phyloP scores from a whole-genome alignment of 179 eudicot species.

The Kewa caespitosa region DNA sequence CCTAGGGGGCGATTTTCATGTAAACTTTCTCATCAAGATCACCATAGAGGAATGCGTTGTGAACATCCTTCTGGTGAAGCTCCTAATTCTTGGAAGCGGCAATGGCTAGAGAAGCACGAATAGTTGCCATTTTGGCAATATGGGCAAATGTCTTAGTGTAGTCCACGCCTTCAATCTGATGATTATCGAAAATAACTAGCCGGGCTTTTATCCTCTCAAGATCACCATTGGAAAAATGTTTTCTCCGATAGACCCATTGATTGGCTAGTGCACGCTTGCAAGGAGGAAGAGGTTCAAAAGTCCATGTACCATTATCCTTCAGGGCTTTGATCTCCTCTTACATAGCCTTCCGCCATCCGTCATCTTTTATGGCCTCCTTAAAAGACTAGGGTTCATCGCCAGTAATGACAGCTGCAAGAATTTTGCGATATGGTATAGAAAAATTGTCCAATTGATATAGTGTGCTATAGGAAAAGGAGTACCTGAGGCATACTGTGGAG shows the following conservation, averaged over 20 bases:
- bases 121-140: slow-evolving; percentile 6
- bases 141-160: background rate
- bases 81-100: slow-evolving; percentile 12
- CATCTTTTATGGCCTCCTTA: background rate
- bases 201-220: background rate
- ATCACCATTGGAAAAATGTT: background rate
- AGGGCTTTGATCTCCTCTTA: background rate
- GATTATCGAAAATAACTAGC: background rate
- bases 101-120: background rate
- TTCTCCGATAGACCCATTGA: slow-evolving; percentile 6
- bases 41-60: background rate
- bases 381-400: background rate
- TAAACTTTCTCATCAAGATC: background rate
- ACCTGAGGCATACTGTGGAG: background rate
- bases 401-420: background rate
- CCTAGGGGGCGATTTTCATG: background rate
- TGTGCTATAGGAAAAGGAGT: background rate
- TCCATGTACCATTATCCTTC: background rate
- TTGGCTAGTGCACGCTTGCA: background rate
- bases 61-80: slow-evolving; percentile 11
- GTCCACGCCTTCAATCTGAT: background rate
- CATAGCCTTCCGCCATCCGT: background rate
- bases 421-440: background rate
- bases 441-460: background rate
- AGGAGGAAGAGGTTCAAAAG: background rate